These are phyloP conservation scores for Lyophyllum shimeji DNA, from an alignment of 768 basidiomycete genomes.

Conservation along the genomic window DNA sequence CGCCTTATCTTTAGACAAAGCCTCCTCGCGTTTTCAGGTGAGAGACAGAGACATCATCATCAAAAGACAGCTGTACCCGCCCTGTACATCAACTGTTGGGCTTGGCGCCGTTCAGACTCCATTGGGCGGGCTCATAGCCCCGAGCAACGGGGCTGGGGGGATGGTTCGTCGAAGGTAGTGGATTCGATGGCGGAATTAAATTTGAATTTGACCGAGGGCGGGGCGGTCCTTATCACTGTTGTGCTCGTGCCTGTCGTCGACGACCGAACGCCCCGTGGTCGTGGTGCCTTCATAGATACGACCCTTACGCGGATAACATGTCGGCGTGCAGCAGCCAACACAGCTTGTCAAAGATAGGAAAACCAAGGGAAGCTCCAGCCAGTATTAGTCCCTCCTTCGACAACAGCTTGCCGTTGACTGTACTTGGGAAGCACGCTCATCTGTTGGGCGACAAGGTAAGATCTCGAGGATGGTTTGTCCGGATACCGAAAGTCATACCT, in stretches of 20 bases:
- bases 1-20: slow-evolving; percentile 12
- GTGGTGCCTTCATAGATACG: background rate
- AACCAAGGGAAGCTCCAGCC: background rate
- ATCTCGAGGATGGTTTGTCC: background rate
- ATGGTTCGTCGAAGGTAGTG: too few relatives aligned
- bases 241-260: background rate
- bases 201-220: background rate
- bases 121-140: too few relatives aligned
- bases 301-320: background rate
- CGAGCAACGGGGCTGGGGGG: background rate
- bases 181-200: too few relatives aligned
- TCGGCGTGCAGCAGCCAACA: background rate
- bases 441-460: background rate
- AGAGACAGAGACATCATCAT: slow-evolving; percentile 2
- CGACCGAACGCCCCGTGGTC: background rate
- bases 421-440: background rate
- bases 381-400: background rate
- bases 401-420: background rate
- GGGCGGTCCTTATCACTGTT: background rate
- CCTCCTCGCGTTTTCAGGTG: background rate
- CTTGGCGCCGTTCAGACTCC: background rate
- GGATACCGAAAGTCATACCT: background rate
- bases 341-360: background rate
- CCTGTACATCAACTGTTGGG: background rate
- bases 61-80: background rate